Percentiles rank a stretch among this genome's conserved stretches.
These are phyloP conservation scores for Verticillium nubilum DNA, from an alignment of 2,329 filamentous ascomycete genomes.

Conservation along the genomic window DNA sequence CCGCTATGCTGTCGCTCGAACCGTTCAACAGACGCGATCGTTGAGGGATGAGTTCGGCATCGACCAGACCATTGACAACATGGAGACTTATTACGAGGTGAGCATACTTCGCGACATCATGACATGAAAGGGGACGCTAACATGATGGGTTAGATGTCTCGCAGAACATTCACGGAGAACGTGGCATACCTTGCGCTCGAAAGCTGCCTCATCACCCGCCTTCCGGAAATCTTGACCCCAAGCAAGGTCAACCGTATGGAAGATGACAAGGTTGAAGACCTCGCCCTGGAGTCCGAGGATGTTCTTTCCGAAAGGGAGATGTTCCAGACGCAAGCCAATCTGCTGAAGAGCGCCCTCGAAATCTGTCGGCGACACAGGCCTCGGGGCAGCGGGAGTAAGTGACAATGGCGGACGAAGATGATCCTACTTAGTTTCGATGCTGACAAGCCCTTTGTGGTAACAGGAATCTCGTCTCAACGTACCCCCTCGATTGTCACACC, in stretches of 20 bases:
- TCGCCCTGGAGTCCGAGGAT: slow-evolving; percentile 3
- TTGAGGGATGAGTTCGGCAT: slow-evolving; percentile 23
- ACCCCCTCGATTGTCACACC: neutral
- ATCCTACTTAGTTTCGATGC: neutral
- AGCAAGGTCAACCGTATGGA: slow-evolving; percentile 6
- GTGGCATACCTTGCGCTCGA: slow-evolving; percentile 25
- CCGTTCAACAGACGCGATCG: slow-evolving; percentile 11
- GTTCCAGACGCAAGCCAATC: neutral
- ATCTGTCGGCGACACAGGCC: neutral
- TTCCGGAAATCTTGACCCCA: slow-evolving; percentile 16
- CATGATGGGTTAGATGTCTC: slow-evolving; percentile 18
- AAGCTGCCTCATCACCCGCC: slow-evolving; percentile 20
- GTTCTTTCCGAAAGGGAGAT: neutral
- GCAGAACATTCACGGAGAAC: slow-evolving; percentile 24
- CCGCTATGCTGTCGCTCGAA: slow-evolving; percentile 9
- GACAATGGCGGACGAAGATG: neutral
- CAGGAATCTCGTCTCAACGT: neutral
- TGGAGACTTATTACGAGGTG: slow-evolving; percentile 35
- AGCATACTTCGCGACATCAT: too few relatives aligned
- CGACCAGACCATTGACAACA: slow-evolving; percentile 27
- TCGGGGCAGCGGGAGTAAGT: neutral
- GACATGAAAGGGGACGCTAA: neutral
- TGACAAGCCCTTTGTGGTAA: neutral
- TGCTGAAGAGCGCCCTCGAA: neutral
- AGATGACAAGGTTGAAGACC: slow-evolving; percentile 9